phyloP scores from a whole-genome alignment of 2,329 filamentous ascomycete genomes.

The Ophiostoma angusticollis region DNA sequence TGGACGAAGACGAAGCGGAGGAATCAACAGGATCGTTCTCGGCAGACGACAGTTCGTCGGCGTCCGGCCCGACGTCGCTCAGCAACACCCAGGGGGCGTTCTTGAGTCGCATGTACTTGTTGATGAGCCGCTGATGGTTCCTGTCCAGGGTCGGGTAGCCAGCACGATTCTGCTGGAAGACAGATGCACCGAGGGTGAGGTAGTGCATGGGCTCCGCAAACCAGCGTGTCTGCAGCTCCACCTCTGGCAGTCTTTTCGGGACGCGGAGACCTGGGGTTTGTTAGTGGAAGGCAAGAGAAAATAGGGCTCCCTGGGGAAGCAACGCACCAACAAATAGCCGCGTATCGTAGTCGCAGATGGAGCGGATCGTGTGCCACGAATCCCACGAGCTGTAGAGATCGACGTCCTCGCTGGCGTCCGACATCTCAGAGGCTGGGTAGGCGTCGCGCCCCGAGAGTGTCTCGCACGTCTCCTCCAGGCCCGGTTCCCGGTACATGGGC shows the following conservation, averaged over 20 bases:
- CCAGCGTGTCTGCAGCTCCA: conserved; percentile 51
- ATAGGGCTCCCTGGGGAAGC: no score
- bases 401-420: conserved; percentile 32
- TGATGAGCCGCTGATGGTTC: conserved; percentile 47
- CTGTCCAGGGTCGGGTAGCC: conserved; percentile 50
- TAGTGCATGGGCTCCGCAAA: conserved; percentile 56
- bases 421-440: conserved; percentile 22
- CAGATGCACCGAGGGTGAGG: conserved; percentile 38
- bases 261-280: no score
- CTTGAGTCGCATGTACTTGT: conserved; percentile 52
- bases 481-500: conserved; percentile 67
- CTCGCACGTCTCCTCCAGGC: conserved; percentile 38
- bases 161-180: conserved; percentile 47
- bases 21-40: conserved; percentile 14
- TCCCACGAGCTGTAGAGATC: conserved; percentile 80
- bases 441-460: conserved; percentile 35
- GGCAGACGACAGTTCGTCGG: conserved; percentile 20
- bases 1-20: neutral
- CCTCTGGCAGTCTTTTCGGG: conserved; percentile 45
- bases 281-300: no score
- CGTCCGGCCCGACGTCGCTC: conserved; percentile 43
- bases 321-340: conserved; percentile 67
- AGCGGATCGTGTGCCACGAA: conserved; percentile 79
- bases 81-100: conserved; percentile 49
- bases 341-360: conserved; percentile 70